These are phyloP conservation scores for Mortierella sp. DNA, from an alignment of 371 early-diverging fungal genomes.

Conservation along the genomic window DNA sequence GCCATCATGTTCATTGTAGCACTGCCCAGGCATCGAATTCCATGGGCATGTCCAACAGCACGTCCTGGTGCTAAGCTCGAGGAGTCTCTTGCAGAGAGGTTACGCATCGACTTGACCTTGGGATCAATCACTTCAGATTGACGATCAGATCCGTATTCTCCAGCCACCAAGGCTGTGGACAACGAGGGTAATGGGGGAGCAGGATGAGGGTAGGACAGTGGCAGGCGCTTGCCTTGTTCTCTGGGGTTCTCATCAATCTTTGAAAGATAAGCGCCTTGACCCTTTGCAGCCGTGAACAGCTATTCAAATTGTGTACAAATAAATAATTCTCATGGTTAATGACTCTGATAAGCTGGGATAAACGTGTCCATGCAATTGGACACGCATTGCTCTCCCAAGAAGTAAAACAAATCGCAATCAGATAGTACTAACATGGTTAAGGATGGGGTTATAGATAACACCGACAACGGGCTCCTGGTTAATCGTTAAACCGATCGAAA, in stretches of 20 bases:
- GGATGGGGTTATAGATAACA: conserved; percentile 92
- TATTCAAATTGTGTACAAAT: conserved; percentile 9
- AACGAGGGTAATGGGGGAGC: conserved; percentile 72
- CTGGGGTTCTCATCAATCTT: conserved; percentile 52
- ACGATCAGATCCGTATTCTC: conserved; percentile 89
- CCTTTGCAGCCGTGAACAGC: conserved; percentile 74
- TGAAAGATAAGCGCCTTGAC: conserved; percentile 79
- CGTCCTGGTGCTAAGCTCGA: conserved; percentile 32
- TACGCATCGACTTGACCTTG: conserved; percentile 76
- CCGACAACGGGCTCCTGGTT: conserved; percentile 84
- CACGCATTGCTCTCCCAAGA: background rate
- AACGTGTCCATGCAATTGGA: conserved; percentile 11
- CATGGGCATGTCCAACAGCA: conserved; percentile 71
- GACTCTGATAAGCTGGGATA: too few species aligned
- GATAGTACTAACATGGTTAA: conserved; percentile 71
- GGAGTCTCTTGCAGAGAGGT: conserved; percentile 54
- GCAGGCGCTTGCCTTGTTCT: conserved; percentile 63
- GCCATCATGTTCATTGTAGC: conserved; percentile 85
- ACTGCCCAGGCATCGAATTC: conserved; percentile 85
- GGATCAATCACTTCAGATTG: conserved; percentile 67
- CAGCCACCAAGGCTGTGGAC: conserved; percentile 77
- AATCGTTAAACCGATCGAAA: conserved; percentile 87
- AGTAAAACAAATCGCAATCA: background rate
- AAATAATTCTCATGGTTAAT: background rate
- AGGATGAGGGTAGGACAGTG: conserved; percentile 64